Percentiles rank a stretch among this genome's conserved stretches.
Evolutionary conservation across 345 rosid genomes (phyloP).

Genomic region (Salix exigua): DNA sequence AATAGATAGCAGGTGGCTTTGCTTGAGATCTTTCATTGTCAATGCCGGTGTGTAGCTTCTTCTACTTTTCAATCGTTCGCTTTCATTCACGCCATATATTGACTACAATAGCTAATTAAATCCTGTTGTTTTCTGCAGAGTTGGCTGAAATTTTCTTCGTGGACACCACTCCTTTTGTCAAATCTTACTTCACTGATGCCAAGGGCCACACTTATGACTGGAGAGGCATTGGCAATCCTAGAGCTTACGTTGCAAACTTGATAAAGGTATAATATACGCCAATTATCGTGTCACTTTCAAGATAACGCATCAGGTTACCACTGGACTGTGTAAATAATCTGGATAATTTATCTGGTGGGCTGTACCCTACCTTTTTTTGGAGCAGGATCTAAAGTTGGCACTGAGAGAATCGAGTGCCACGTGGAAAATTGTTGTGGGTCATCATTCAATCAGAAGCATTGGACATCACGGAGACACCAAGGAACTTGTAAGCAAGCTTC

Average conservation of each 20-base stretch:
- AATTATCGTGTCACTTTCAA: background rate
- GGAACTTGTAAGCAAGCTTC: constrained; percentile 45
- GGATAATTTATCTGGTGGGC: background rate
- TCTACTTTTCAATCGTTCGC: background rate
- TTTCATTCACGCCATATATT: background rate
- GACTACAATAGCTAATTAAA: background rate
- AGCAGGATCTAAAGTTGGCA: constrained; percentile 44
- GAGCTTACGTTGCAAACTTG: constrained; percentile 31
- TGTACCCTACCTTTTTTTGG: background rate
- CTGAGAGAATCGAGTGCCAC: constrained; percentile 41
- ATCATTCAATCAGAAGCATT: constrained; percentile 55
- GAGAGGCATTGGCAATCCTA: constrained; percentile 36
- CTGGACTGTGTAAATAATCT: background rate
- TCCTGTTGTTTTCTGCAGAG: constrained; percentile 16
- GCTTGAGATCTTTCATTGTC: constrained; percentile 61
- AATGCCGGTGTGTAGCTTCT: constrained; percentile 32
- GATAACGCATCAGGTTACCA: background rate
- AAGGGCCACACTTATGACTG: constrained; percentile 49
- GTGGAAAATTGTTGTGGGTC: constrained; percentile 67
- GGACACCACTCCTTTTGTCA: constrained; percentile 59
- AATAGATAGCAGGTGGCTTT: constrained; percentile 67
- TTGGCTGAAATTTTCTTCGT: constrained; percentile 51
- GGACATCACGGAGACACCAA: constrained; percentile 53
- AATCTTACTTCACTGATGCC: constrained; percentile 37
- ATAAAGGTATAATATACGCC: constrained; percentile 29